Evolutionary conservation across 805 yeast species (phyloP).

Genomic region (Schwanniomyces occidentalis): DNA sequence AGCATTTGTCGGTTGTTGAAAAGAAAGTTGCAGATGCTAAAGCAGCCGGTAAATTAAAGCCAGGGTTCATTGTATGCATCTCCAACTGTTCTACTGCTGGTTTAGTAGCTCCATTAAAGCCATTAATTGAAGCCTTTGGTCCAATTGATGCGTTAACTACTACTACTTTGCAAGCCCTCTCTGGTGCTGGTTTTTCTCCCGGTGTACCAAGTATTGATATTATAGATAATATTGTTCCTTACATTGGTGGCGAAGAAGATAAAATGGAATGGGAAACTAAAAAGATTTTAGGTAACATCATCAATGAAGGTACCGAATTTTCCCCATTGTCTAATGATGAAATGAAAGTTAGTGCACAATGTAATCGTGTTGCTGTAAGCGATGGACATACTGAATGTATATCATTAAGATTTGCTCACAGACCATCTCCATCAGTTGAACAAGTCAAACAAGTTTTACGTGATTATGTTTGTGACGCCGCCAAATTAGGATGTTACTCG

Average conservation of each 20-base stretch:
- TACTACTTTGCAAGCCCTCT: conserved; percentile 94
- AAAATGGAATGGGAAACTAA: conserved; percentile 98
- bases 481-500: conserved; percentile 75
- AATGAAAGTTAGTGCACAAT: conserved; percentile 88
- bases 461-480: conserved; percentile 83
- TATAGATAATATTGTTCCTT: conserved; percentile 92
- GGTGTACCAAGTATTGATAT: conserved; percentile 96
- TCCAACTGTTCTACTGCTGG: conserved; percentile 99
- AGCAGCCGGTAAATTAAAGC: conserved; percentile 53
- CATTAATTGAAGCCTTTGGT: conserved; percentile 87
- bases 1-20: conserved; percentile 76
- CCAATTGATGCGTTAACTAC: conserved; percentile 85
- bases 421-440: conserved; percentile 84
- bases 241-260: conserved; percentile 95
- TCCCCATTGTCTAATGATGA: conserved; percentile 63
- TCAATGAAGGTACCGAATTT: conserved; percentile 53
- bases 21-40: conserved; percentile 55
- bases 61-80: conserved; percentile 90
- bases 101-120: conserved; percentile 92
- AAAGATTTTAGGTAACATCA: conserved; percentile 78
- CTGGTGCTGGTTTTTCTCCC: conserved; percentile 98
- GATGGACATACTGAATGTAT: conserved; percentile 99
- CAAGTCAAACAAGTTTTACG: conserved; percentile 69
- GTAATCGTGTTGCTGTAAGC: conserved; percentile 94
- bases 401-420: conserved; percentile 75